Evolutionary conservation across 306 rosid genomes (phyloP), one percentile per base, ranked within the genome.

Genomic region (Prunus davidiana): DNA sequence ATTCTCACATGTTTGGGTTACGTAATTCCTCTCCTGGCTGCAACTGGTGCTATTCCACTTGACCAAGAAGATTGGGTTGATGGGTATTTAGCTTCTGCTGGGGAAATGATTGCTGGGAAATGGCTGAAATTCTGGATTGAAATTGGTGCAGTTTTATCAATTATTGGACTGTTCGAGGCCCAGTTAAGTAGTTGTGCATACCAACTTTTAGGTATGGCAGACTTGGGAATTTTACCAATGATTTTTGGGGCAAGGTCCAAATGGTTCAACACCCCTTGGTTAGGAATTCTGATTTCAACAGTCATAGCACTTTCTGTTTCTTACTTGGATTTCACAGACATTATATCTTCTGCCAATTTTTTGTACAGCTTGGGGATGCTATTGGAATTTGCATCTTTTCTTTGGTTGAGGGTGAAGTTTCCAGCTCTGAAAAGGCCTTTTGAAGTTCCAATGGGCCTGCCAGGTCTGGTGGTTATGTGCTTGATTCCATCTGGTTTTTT

Each of bases 361-460:
- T 77, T 93, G 87, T 93, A 91, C 62, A 88, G 98, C 79, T 85
- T 93, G 78, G 97, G 98, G n/a, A 91, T 93, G 98, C 80, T 91
- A 34, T 80, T 93, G 85, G 98, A 93, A 61, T 91, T 91, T 79
- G 89, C 93, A 5, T 86, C 96, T 69, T 91, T 81, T 20, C 80
- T 93, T 19, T 82, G 89, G 81, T 55, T 93, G 78, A 82, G 97
- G 57, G 83, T 76, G 65, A 91, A 91, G 76, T 78, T 80, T 13
- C 87, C 91, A 2, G 1, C 66, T 56, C 28, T 88, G 55, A 84
- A 88, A 45, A 85, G 96, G 66, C 96, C 97, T 10, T 93, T 81
- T 63, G 58, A 71, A 69, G 97, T 91, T 52, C 98, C 96, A 30
- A 1, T 91, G 67, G 82, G 83, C 3, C 68, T 89, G 72, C 32